These are phyloP conservation scores for Zygoascus bituminiphila DNA, from an alignment of 805 yeast species.

Conservation along the genomic window DNA sequence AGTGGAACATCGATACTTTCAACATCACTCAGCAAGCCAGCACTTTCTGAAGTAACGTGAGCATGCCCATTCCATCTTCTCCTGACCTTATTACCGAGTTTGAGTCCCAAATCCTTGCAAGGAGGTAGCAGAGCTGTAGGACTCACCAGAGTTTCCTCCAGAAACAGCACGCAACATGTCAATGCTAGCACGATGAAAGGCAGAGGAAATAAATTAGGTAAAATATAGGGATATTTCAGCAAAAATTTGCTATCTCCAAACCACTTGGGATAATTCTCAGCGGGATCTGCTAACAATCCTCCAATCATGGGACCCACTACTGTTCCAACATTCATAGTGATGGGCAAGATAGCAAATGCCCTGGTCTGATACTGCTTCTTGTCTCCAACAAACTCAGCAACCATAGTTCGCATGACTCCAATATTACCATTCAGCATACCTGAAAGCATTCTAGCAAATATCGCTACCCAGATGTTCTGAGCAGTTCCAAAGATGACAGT, in stretches of 20 bases:
- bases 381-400: constrained; percentile 49
- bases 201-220: constrained; percentile 44
- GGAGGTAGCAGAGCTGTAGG: constrained; percentile 12
- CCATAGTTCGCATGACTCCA: constrained; percentile 52
- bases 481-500: constrained; percentile 47
- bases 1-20: background rate
- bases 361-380: constrained; percentile 51
- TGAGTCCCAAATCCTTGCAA: constrained; percentile 15
- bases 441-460: constrained; percentile 43
- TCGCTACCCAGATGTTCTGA: constrained; percentile 42
- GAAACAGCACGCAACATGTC: constrained; percentile 15
- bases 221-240: constrained; percentile 39
- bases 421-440: constrained; percentile 56
- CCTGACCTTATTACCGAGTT: constrained; percentile 16
- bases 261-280: constrained; percentile 24
- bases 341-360: constrained; percentile 52
- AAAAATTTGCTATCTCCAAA: constrained; percentile 20
- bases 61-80: background rate
- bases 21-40: constrained; percentile 2
- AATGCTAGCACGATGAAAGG: constrained; percentile 26
- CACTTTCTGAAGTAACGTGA: constrained; percentile 3
- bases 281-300: constrained; percentile 42
- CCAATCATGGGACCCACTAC: constrained; percentile 55
- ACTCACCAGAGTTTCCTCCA: constrained; percentile 19
- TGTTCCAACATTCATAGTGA: constrained; percentile 51